Conservation (phyloP, 306 rosid genomes). For the Macrotyloma uniflorum region DNA sequence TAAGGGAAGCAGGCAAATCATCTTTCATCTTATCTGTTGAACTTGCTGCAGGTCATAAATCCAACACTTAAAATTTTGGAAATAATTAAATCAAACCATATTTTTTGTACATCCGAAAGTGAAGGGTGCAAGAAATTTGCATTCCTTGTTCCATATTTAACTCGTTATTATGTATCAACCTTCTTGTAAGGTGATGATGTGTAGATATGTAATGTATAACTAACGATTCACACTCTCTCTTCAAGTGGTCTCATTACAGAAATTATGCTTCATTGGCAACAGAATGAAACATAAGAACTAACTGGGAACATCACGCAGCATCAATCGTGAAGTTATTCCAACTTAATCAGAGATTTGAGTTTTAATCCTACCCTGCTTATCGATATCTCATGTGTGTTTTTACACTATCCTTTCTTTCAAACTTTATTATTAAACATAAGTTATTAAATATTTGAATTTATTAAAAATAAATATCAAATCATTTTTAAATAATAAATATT, state of each 20-base stretch:
- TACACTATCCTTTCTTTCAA: too few relatives aligned
- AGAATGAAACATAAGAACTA: not conserved
- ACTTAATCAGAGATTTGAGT: too few relatives aligned
- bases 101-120: constrained; percentile 27
- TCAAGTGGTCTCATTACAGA: not conserved
- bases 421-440: too few relatives aligned
- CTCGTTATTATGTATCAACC: not conserved
- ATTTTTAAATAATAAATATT: too few relatives aligned
- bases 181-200: constrained; percentile 29
- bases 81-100: not conserved
- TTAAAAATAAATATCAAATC: too few relatives aligned
- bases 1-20: constrained; percentile 69
- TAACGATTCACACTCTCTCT: not conserved
- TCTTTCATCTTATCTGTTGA: constrained; percentile 70
- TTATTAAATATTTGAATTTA: too few relatives aligned
- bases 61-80: constrained; percentile 17
- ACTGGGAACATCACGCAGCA: not conserved
- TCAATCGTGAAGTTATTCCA: too few relatives aligned
- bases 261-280: not conserved
- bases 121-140: constrained; percentile 33
- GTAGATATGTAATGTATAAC: constrained; percentile 19
- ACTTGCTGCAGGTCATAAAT: constrained; percentile 56
- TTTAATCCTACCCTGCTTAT: too few relatives aligned
- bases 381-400: too few relatives aligned
- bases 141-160: not conserved